phyloP scores from a whole-genome alignment of 805 yeast genomes.

The Wickerhamiella sergipiensis region DNA sequence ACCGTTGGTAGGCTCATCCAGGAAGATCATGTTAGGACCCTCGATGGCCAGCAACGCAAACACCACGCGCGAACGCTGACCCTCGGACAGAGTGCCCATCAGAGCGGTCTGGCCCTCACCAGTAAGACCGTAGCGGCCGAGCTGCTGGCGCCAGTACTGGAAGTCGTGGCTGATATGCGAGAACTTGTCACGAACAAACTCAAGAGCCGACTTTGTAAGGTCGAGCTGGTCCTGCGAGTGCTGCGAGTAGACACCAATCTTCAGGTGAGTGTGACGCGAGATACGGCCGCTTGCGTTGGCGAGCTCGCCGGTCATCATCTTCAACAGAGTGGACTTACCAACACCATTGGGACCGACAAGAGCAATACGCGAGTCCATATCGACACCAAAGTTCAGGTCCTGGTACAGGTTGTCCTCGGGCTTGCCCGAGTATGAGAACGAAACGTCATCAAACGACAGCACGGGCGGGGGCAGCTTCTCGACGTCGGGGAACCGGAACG shows the following conservation, averaged over 20 bases:
- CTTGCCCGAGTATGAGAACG: constrained; percentile 68
- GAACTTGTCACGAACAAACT: constrained; percentile 92
- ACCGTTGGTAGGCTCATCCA: constrained; percentile 99
- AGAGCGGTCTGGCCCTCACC: constrained; percentile 98
- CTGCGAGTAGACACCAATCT: constrained; percentile 97
- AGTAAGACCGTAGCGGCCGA: constrained; percentile 95
- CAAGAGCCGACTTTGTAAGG: constrained; percentile 86
- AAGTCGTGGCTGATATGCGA: constrained; percentile 84
- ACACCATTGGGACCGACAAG: constrained; percentile 98
- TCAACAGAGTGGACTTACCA: constrained; percentile 91
- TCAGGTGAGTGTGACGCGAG: constrained; percentile 92
- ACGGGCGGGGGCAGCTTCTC: constrained; percentile 99
- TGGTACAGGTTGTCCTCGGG: constrained; percentile 80
- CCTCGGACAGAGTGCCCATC: constrained; percentile 97
- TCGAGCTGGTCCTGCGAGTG: constrained; percentile 98
- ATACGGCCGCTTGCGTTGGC: constrained; percentile 89
- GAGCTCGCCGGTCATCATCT: constrained; percentile 91
- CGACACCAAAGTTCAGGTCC: constrained; percentile 90
- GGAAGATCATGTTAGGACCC: constrained; percentile 81
- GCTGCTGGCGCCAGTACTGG: constrained; percentile 91
- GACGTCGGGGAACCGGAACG: constrained; percentile 87
- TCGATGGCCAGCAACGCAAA: constrained; percentile 92
- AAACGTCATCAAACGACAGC: constrained; percentile 86
- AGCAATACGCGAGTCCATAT: constrained; percentile 98
- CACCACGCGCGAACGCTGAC: constrained; percentile 98